Conservation (phyloP, 495 filamentous ascomycete species). For the Hypoxylon cercidicola region DNA sequence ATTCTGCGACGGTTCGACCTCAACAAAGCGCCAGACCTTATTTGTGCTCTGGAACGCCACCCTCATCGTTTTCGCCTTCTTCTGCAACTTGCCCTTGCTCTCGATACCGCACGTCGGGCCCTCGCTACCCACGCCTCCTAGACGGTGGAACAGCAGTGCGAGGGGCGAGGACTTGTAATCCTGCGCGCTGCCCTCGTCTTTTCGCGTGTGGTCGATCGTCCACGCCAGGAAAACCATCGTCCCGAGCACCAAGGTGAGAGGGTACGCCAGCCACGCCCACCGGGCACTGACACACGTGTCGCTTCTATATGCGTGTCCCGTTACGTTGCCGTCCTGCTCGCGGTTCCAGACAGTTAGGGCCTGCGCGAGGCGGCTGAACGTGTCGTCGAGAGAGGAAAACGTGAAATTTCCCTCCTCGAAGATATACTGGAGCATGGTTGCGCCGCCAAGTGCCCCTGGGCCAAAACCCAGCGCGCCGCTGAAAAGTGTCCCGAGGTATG, state of each 20-base stretch:
- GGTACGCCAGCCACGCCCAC: slow-evolving; percentile 41
- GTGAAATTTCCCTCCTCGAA: slow-evolving; percentile 28
- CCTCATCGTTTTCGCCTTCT: slow-evolving; percentile 16
- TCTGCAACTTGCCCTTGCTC: slow-evolving; percentile 8
- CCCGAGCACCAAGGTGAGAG: slow-evolving; percentile 22
- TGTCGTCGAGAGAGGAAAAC: slow-evolving; percentile 16
- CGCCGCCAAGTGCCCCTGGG: not conserved
- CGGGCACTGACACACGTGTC: slow-evolving; percentile 33
- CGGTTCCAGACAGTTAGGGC: slow-evolving; percentile 16
- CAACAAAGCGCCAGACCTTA: slow-evolving; percentile 21
- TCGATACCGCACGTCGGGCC: not conserved
- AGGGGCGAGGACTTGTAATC: slow-evolving; percentile 28
- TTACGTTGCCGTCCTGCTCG: slow-evolving; percentile 3
- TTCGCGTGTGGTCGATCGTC: slow-evolving; percentile 21
- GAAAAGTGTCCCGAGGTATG: slow-evolving; percentile 6
- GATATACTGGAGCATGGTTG: slow-evolving; percentile 12
- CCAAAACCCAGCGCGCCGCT: not conserved
- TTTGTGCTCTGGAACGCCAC: slow-evolving; percentile 16
- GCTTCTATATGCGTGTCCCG: slow-evolving; percentile 7
- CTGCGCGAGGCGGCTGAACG: slow-evolving; percentile 21
- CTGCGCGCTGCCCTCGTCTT: slow-evolving; percentile 11
- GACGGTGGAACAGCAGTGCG: slow-evolving; percentile 18
- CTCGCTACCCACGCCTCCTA: slow-evolving; percentile 15
- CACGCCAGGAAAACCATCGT: slow-evolving; percentile 30
- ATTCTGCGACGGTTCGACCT: slow-evolving; percentile 5